phyloP scores from a whole-genome alignment of 306 rosid genomes.

The Leucaena leucocephala region DNA sequence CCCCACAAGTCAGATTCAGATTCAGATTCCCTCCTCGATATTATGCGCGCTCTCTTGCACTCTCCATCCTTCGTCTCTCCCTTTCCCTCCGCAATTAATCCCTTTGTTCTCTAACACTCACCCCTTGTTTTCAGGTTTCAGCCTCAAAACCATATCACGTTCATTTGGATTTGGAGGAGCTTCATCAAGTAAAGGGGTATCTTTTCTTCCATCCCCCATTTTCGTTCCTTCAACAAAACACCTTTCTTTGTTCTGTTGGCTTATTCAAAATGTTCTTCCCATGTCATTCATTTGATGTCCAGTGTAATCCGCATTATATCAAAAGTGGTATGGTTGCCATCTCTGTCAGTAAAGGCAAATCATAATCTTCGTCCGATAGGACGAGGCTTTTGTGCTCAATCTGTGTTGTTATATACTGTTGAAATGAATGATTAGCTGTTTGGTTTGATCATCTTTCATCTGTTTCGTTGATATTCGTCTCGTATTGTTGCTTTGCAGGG shows the following conservation, averaged over 20 bases:
- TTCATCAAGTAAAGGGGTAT: neutral
- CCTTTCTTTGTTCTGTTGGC: neutral
- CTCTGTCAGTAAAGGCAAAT: neutral
- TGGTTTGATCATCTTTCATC: slow-evolving; percentile 2
- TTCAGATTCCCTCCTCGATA: neutral
- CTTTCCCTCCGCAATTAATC: neutral
- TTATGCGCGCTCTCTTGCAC: slow-evolving; percentile 4
- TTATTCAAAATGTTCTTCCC: neutral
- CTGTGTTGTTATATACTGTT: neutral
- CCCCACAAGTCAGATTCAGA: slow-evolving; percentile 20
- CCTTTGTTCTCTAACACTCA: neutral
- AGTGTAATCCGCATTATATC: neutral
- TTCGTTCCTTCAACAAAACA: neutral
- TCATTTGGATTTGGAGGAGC: neutral
- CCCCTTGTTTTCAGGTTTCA: neutral
- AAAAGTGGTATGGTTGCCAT: neutral
- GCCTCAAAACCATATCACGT: neutral
- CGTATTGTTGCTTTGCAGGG: neutral
- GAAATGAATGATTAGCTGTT: slow-evolving; percentile 2
- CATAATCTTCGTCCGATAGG: neutral
- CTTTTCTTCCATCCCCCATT: neutral
- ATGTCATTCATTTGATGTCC: neutral
- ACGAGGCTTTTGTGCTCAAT: neutral
- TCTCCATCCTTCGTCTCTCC: neutral
- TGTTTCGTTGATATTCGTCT: neutral